A percentile compares a stretch with the other conserved stretches of the same genome.
Conservation (phyloP, 2,329 filamentous ascomycete genomes). For the Calonectria multiphialidica region DNA sequence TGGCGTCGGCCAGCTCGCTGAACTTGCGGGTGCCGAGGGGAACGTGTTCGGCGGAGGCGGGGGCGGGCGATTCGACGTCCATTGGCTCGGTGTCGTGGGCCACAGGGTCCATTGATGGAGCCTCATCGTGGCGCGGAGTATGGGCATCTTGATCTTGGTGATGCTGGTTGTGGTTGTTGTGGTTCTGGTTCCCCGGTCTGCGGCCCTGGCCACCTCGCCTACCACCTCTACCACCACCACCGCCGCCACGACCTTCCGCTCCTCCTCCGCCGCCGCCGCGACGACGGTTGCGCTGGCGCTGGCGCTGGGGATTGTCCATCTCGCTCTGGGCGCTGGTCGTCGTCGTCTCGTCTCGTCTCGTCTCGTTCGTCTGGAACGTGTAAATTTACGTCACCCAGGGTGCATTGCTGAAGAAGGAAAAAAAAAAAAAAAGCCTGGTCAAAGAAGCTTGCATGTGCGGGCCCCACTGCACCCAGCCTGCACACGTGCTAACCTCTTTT, state of each 20-base stretch:
- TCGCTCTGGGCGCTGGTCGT: neutral
- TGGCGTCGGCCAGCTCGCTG: constrained; percentile 54
- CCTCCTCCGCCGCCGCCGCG: neutral
- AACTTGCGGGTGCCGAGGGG: constrained; percentile 61
- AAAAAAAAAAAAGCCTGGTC: neutral
- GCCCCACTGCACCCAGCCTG: neutral
- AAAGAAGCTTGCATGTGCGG: neutral
- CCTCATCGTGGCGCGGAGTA: neutral
- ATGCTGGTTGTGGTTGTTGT: neutral
- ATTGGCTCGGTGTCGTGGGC: neutral
- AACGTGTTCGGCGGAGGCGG: constrained; percentile 38
- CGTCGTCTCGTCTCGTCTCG: neutral
- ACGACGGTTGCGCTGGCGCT: neutral
- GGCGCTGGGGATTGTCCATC: constrained; percentile 1
- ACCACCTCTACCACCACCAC: neutral
- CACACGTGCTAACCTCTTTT: neutral
- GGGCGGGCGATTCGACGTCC: neutral
- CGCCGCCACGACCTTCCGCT: neutral
- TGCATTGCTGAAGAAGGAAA: constrained; percentile 1
- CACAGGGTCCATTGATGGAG: neutral
- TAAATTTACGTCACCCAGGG: neutral
- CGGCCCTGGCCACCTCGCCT: neutral
- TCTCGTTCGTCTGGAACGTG: neutral
- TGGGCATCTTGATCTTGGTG: neutral
- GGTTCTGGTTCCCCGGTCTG: neutral